Conservation (phyloP, 2,329 filamentous ascomycete genomes). For the Pezicula neosporulosa region DNA sequence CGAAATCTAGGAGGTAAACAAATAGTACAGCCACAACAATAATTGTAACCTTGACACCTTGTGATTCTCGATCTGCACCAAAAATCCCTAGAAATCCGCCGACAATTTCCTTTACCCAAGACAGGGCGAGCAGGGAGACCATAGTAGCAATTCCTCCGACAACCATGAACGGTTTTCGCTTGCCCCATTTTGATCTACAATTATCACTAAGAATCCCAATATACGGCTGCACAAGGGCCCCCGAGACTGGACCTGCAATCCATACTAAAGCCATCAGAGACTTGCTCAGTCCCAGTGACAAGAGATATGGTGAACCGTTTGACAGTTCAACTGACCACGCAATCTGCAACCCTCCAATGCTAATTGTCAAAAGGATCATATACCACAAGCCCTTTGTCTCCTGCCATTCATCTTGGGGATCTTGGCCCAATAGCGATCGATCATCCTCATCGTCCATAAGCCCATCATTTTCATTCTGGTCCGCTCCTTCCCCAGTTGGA, state of each 20-base stretch:
- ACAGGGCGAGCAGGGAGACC: slow-evolving; percentile 63
- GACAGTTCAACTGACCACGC: slow-evolving; percentile 95
- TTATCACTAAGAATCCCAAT: slow-evolving; percentile 79
- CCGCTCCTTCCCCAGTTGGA: slow-evolving; percentile 31
- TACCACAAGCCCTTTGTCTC: slow-evolving; percentile 81
- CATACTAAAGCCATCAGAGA: slow-evolving; percentile 79
- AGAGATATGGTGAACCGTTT: slow-evolving; percentile 81
- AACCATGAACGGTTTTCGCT: slow-evolving; percentile 78
- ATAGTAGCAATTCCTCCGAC: slow-evolving; percentile 66
- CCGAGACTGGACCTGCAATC: slow-evolving; percentile 78
- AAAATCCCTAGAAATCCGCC: slow-evolving; percentile 65
- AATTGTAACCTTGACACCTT: slow-evolving; percentile 59
- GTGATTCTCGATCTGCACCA: slow-evolving; percentile 63
- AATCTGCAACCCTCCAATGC: slow-evolving; percentile 86
- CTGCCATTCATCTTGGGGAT: slow-evolving; percentile 46
- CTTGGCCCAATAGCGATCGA: slow-evolving; percentile 33
- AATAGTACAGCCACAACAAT: slow-evolving; percentile 80
- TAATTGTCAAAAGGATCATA: slow-evolving; percentile 79
- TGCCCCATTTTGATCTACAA: slow-evolving; percentile 71
- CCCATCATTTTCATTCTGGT: slow-evolving; percentile 31
- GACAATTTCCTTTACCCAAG: slow-evolving; percentile 73
- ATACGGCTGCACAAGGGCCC: slow-evolving; percentile 77
- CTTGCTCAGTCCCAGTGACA: slow-evolving; percentile 80
- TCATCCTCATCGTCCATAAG: slow-evolving; percentile 28
- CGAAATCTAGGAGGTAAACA: slow-evolving; percentile 89